phyloP scores from a whole-genome alignment of 306 rosid genomes.

The Vigna angularis region DNA sequence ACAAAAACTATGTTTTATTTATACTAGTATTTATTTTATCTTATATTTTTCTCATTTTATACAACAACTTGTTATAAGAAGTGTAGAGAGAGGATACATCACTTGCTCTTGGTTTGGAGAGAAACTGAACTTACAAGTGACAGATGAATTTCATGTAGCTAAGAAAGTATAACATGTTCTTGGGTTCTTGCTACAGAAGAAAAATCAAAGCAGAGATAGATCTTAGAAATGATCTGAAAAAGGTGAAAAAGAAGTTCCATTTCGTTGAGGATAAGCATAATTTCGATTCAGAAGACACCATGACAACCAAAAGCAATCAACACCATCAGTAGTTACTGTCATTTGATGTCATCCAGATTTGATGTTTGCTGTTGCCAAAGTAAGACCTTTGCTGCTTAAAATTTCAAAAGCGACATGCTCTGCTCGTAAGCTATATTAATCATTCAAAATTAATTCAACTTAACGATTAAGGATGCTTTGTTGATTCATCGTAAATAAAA shows the following conservation, averaged over 20 bases:
- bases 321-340: conserved; percentile 18
- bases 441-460: conserved; percentile 27
- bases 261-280: conserved; percentile 44
- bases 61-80: neutral
- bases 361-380: conserved; percentile 3
- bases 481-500: conserved; percentile 28
- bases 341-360: conserved; percentile 28
- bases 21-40: neutral
- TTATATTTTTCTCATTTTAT: neutral
- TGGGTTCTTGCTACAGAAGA: conserved; percentile 14
- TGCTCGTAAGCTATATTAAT: neutral
- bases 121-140: too few relatives aligned
- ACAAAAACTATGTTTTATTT: too few relatives aligned
- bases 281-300: conserved; percentile 5
- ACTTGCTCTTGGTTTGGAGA: too few relatives aligned
- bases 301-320: conserved; percentile 27
- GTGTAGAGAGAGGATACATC: neutral
- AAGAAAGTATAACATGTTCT: neutral
- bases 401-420: conserved; percentile 2
- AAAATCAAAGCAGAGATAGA: neutral
- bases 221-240: conserved; percentile 11
- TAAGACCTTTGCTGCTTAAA: conserved; percentile 18
- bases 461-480: conserved; percentile 33
- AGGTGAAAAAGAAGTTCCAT: neutral
- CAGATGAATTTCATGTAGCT: neutral